Evolutionary conservation across 495 filamentous ascomycete genomes (phyloP).

Genomic region (Aspergillus bridgeri): DNA sequence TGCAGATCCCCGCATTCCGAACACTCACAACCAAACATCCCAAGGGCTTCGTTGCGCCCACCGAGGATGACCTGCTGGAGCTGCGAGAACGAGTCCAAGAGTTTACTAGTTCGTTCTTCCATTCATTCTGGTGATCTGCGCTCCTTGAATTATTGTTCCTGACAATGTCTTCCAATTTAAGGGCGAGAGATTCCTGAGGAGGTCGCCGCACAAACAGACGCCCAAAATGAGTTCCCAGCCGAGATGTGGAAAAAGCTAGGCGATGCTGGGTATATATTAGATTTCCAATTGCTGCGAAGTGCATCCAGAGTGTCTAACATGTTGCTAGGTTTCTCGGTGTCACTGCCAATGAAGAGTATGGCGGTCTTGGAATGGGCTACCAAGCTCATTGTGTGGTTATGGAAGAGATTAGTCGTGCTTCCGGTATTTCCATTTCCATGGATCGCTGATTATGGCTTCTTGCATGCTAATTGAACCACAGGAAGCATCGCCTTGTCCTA

Average conservation of each 20-base stretch:
- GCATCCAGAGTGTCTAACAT: slow-evolving; percentile 10
- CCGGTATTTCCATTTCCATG: slow-evolving; percentile 38
- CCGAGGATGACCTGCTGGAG: slow-evolving; percentile 72
- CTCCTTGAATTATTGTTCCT: neutral
- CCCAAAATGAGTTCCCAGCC: slow-evolving; percentile 79
- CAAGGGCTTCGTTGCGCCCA: slow-evolving; percentile 72
- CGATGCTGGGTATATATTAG: slow-evolving; percentile 60
- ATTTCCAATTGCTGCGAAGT: neutral
- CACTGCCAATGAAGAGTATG: slow-evolving; percentile 91
- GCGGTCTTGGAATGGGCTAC: slow-evolving; percentile 89
- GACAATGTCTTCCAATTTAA: slow-evolving; percentile 13
- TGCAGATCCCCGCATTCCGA: slow-evolving; percentile 32
- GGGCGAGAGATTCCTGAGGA: slow-evolving; percentile 69
- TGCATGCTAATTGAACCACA: slow-evolving; percentile 10
- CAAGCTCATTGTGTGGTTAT: slow-evolving; percentile 96
- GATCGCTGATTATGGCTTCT: neutral
- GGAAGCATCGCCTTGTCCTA: slow-evolving; percentile 91
- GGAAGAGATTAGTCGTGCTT: slow-evolving; percentile 78
- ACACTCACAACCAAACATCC: slow-evolving; percentile 74
- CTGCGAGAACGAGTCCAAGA: slow-evolving; percentile 89
- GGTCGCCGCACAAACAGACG: slow-evolving; percentile 77
- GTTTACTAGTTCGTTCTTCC: slow-evolving; percentile 59
- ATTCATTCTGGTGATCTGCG: neutral
- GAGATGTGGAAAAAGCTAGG: slow-evolving; percentile 95
- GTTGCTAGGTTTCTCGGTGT: slow-evolving; percentile 72